A percentile compares a stretch with the other conserved stretches of the same genome.
Conservation (phyloP, 108 stramenopile genomes). For the Pelagomonas calceolata region DNA sequence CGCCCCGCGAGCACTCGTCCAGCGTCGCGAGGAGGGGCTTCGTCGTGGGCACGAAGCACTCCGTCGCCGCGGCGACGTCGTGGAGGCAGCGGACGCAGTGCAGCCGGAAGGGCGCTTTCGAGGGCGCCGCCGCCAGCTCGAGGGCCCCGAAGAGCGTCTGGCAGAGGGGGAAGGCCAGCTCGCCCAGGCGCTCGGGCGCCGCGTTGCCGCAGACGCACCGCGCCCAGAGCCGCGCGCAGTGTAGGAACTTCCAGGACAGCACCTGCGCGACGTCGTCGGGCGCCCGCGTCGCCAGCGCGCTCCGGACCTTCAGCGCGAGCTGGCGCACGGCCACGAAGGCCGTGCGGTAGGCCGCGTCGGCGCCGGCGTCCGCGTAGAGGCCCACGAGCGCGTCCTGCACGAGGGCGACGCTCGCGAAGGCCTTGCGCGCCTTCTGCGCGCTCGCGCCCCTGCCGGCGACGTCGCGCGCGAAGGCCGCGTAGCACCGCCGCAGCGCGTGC, state of each 20-base stretch:
- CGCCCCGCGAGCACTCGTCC: not conserved
- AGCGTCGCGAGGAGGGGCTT: not conserved
- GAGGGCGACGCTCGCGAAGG: slow-evolving; percentile 3
- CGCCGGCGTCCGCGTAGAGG: slow-evolving; percentile 29
- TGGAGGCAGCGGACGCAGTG: slow-evolving; percentile 29
- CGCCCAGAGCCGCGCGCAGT: slow-evolving; percentile 33
- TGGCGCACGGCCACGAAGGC: slow-evolving; percentile 53
- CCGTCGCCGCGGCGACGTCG: slow-evolving; percentile 27
- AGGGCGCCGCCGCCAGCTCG: slow-evolving; percentile 17
- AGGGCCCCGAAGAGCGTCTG: slow-evolving; percentile 30
- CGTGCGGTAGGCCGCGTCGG: slow-evolving; percentile 35
- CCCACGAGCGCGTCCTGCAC: slow-evolving; percentile 30
- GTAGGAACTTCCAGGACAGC: slow-evolving; percentile 37
- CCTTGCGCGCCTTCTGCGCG: slow-evolving; percentile 10
- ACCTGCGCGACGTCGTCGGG: slow-evolving; percentile 18
- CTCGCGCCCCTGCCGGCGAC: not conserved
- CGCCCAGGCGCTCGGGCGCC: slow-evolving; percentile 12
- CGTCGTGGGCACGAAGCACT: slow-evolving; percentile 23
- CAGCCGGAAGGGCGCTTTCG: slow-evolving; percentile 24
- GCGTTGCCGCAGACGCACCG: slow-evolving; percentile 22
- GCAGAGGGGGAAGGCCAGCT: slow-evolving; percentile 15
- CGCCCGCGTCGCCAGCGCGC: slow-evolving; percentile 26
- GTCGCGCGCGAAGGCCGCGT: not conserved
- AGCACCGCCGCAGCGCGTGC: not conserved
- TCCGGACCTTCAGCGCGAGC: slow-evolving; percentile 36